These are phyloP conservation scores for Flaveria bidentis DNA, from an alignment of 129 eudicot genomes.

Conservation along the genomic window DNA sequence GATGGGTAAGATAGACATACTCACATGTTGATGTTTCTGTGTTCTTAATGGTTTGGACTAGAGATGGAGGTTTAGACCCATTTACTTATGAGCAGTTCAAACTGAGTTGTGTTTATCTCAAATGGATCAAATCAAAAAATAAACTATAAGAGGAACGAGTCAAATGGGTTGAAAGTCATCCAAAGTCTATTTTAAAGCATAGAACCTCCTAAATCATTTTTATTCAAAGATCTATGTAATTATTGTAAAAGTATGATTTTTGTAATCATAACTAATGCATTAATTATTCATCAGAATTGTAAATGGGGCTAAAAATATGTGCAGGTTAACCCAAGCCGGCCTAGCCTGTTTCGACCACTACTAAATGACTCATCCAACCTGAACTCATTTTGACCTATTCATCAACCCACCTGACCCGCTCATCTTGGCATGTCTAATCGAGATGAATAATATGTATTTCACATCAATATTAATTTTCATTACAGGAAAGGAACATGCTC, in stretches of 20 bases:
- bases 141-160: background rate
- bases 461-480: slow-evolving; percentile 2
- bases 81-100: slow-evolving; percentile 3
- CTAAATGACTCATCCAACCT: background rate
- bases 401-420: background rate
- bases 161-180: background rate
- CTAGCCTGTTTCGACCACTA: background rate
- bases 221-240: background rate
- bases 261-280: background rate
- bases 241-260: background rate
- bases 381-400: background rate
- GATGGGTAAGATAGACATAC: slow-evolving; percentile 66
- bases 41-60: background rate
- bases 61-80: background rate
- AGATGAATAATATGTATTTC: slow-evolving; percentile 13
- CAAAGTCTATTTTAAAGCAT: slow-evolving; percentile 1
- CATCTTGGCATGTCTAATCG: background rate
- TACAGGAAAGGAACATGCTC: slow-evolving; percentile 96
- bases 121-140: background rate
- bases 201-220: background rate
- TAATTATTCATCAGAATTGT: background rate
- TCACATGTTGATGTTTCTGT: background rate
- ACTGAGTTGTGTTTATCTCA: background rate
- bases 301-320: background rate
- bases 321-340: background rate